Conservation (phyloP, 345 rosid genomes). For the Pistacia atlantica region DNA sequence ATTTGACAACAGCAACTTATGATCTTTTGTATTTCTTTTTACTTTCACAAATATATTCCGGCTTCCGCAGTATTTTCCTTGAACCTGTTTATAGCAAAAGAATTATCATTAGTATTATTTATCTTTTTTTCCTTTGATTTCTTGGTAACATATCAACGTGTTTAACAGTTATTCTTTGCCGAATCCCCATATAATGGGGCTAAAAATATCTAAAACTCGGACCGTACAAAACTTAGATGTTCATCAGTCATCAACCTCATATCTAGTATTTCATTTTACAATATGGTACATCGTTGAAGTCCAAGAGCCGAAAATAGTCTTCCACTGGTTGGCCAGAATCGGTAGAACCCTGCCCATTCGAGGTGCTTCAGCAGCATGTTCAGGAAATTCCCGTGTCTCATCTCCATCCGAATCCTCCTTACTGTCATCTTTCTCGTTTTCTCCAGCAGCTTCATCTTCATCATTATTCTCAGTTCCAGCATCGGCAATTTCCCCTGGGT, state of each 20-base stretch:
- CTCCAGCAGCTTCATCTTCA: slow-evolving; percentile 21
- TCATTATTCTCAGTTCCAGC: slow-evolving; percentile 27
- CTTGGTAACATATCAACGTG: not conserved
- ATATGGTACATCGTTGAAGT: slow-evolving; percentile 49
- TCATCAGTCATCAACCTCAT: not conserved
- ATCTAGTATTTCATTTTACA: slow-evolving; percentile 25
- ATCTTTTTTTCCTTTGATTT: not conserved
- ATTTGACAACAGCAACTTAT: too few species aligned
- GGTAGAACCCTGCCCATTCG: slow-evolving; percentile 42
- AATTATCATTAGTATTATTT: not conserved
- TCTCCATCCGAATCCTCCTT: slow-evolving; percentile 26
- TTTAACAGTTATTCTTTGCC: not conserved
- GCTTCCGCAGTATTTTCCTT: too few species aligned
- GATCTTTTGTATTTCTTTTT: not conserved
- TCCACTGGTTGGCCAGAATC: slow-evolving; percentile 51
- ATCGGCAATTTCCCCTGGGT: slow-evolving; percentile 85
- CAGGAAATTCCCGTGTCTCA: slow-evolving; percentile 25
- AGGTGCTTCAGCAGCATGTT: slow-evolving; percentile 30
- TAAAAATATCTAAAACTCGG: not conserved
- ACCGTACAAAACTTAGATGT: not conserved
- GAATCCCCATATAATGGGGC: not conserved
- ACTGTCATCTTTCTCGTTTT: slow-evolving; percentile 19
- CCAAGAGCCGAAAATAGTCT: slow-evolving; percentile 45
- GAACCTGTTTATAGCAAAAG: too few species aligned
- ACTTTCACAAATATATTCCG: too few species aligned